Base-by-base conservation (phyloP, 805 yeast species). In the Candida sonorensis region DNA sequence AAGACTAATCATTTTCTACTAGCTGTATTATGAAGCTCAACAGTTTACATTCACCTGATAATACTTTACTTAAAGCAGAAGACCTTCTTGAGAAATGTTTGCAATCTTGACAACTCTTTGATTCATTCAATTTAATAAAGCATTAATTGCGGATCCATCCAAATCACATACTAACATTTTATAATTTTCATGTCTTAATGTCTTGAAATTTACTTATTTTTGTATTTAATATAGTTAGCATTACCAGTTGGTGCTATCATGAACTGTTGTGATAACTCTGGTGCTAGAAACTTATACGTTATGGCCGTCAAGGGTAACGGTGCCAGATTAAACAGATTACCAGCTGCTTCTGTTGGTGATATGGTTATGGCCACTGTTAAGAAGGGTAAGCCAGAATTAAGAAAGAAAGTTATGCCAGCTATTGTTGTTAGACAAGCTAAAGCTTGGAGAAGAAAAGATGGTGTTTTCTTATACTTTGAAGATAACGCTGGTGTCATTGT, bases 391-490 rank as follows among this genome's bases (percentile, higher is more conserved):
- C 99, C 99, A 69, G 99, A 92, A 76, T 86, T 92, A 69, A 88
- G 99, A 82, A 92, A 92, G 95, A 92, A 92, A 81, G 97, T 92
- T 59, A 88, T 94, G 96, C 98, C 97, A 70, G 98, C 98, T 61
- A 86, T 92, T 60, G 97, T 92, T 64, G 82, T 92, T 53, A 90
- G 99, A 76, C 99, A 92, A 78, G 74, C 98, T 53, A 90, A 88
- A 79, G 87, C 99, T 54, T 92, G 99, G 99, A 90, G 99, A 90
- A 86, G 99, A 83, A 90, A 81, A 81, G 99, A 92, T 66, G 99
- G 99, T 83, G 83, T 87, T 59, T 92, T 69, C 88, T 86, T 92
- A 70, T 92, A 92, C 86, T 92, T 92, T 61, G 99, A 92, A 81
- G 99, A 92, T 76, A 92, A 92, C 66, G 99, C 99, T 53, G 98